Percentiles rank a stretch among this genome's conserved stretches.
Conservation (phyloP, 495 filamentous ascomycete genomes). For the Hypoxylon perforatum region DNA sequence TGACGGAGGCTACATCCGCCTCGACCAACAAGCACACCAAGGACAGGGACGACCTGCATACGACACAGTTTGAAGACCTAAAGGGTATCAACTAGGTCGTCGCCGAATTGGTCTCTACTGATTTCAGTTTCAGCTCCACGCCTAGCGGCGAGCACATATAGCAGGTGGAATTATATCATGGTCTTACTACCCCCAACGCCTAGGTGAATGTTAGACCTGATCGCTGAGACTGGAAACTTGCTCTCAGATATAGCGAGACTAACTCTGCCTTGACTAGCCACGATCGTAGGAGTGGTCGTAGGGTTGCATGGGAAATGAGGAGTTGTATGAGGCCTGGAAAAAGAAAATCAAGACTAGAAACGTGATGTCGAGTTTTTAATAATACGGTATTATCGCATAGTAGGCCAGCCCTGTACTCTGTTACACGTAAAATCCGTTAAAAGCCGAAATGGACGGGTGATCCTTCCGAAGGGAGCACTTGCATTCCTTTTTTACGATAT, state of each 20-base stretch:
- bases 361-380: background rate
- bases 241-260: too few species aligned
- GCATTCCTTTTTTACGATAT: background rate
- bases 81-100: constrained; percentile 63
- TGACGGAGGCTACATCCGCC: constrained; percentile 15
- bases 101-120: constrained; percentile 56
- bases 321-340: too few species aligned
- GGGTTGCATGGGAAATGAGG: too few species aligned
- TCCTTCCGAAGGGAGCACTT: too few species aligned
- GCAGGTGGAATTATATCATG: constrained; percentile 65
- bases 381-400: constrained; percentile 1
- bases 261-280: too few species aligned
- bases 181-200: constrained; percentile 64
- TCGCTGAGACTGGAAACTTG: too few species aligned
- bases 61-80: constrained; percentile 59
- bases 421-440: background rate
- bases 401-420: too few species aligned
- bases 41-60: constrained; percentile 61
- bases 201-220: constrained; percentile 58
- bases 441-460: background rate
- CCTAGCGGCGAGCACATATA: constrained; percentile 70
- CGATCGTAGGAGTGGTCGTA: too few species aligned
- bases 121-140: constrained; percentile 66
- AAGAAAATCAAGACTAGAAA: too few species aligned
- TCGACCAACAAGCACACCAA: constrained; percentile 37